Percentiles rank a stretch among this genome's conserved stretches.
These are phyloP conservation scores for Penicillium soppii DNA, from an alignment of 495 filamentous ascomycete genomes.

Conservation along the genomic window DNA sequence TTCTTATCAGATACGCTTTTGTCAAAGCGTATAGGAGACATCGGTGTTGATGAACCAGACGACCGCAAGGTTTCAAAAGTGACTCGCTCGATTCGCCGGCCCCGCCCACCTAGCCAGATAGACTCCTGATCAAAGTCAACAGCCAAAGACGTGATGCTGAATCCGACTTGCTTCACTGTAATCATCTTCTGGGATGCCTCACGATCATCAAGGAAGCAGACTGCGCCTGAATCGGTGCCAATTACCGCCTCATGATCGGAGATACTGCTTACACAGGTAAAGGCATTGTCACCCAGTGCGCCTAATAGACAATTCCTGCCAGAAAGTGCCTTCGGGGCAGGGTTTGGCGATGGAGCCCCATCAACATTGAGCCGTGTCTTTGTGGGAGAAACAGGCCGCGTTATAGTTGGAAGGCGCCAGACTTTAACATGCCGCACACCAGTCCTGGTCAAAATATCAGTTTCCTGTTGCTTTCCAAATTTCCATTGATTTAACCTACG, in stretches of 20 bases:
- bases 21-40: conserved; percentile 24
- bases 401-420: conserved; percentile 74
- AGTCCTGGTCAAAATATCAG: conserved; percentile 46
- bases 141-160: conserved; percentile 50
- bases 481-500: conserved; percentile 40
- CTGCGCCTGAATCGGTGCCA: conserved; percentile 47
- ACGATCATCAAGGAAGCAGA: conserved; percentile 68
- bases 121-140: conserved; percentile 50
- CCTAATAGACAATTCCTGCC: conserved; percentile 60
- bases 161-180: conserved; percentile 33
- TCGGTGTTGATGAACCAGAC: conserved; percentile 17
- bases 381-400: conserved; percentile 41
- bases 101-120: conserved; percentile 58
- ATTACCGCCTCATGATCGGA: conserved; percentile 56
- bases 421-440: conserved; percentile 92
- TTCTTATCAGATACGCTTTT: conserved; percentile 24
- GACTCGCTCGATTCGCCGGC: conserved; percentile 38
- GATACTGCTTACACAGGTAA: conserved; percentile 74
- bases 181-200: conserved; percentile 66
- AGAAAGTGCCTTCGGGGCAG: conserved; percentile 54
- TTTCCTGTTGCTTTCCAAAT: neutral
- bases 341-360: conserved; percentile 36
- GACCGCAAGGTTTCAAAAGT: conserved; percentile 38
- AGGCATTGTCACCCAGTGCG: conserved; percentile 71
- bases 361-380: conserved; percentile 49